Conservation (phyloP, 2,329 filamentous ascomycete species). For the Botrytis cinerea region DNA sequence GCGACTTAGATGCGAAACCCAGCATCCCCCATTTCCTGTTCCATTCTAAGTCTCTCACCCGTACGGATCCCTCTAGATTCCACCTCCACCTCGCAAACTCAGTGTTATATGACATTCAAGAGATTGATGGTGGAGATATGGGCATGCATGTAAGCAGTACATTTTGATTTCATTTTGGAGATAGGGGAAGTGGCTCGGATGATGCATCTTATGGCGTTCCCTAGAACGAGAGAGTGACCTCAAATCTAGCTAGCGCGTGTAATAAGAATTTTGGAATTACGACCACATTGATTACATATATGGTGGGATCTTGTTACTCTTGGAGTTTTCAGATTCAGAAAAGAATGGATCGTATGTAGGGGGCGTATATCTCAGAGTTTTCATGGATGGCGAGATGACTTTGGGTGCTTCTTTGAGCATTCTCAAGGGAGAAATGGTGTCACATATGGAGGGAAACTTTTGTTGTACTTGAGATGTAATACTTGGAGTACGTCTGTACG, state of each 20-base stretch:
- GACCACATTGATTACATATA: neutral
- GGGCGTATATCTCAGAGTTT: neutral
- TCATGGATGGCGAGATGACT: neutral
- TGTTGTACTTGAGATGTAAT: neutral
- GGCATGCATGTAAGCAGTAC: neutral
- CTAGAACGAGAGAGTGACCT: neutral
- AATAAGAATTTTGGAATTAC: too few species aligned
- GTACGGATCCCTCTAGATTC: neutral
- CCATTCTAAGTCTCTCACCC: neutral
- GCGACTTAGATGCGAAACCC: neutral
- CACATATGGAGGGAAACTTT: neutral
- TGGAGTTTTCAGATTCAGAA: neutral
- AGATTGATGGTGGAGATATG: neutral
- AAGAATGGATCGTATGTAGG: neutral
- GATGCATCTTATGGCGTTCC: neutral
- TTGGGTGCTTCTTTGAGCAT: neutral
- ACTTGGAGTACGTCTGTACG: neutral
- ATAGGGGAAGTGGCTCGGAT: neutral
- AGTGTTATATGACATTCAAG: neutral
- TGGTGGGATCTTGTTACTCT: neutral
- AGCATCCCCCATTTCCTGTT: neutral
- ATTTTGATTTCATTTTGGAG: neutral
- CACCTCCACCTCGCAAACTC: neutral
- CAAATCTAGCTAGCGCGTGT: neutral
- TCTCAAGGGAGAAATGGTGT: neutral